Evolutionary conservation across 805 yeast species (phyloP), one percentile per base, ranked within the genome.

Genomic region (Lachancea nothofagi): DNA sequence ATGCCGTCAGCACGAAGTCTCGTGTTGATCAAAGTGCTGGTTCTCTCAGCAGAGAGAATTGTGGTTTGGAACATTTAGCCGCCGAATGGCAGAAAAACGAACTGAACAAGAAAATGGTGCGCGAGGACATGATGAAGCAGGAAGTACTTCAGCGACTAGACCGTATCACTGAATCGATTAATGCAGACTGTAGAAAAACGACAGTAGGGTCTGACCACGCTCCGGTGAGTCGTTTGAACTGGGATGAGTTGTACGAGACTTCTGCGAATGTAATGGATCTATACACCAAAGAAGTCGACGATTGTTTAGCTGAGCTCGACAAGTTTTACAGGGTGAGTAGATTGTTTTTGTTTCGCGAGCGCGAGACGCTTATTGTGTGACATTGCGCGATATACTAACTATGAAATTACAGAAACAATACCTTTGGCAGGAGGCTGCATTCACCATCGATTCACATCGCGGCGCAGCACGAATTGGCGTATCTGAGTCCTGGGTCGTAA

Each of bases 361-460:
- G 4, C 33, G n/a, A n/a, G n/a, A n/a, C n/a, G n/a, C n/a, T n/a
- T n/a, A n/a, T n/a, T n/a, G n/a, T n/a, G n/a, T n/a, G n/a, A n/a
- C n/a, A n/a, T n/a, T n/a, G n/a, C n/a, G n/a, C n/a, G n/a, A n/a
- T n/a, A n/a, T n/a, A n/a, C n/a, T n/a, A n/a, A n/a, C n/a, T n/a
- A n/a, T n/a, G n/a, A n/a, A n/a, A n/a, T n/a, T n/a, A 29, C 35
- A 53, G 48, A 47, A 51, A 30, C 52, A 54, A 33, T 52, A 53
- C 35, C 29, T 54, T 15, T 61, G 65, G 65, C 62, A 59, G 41
- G 65, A 61, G 29, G 46, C 62, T 8, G 63, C 60, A 2, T 61
- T 57, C 29, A 38, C 52, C 2, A 49, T 51, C 26, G 65, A 61
- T 40, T 54, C 62, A 1, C 61, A 57, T 26, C 47, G 56, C 24